A percentile compares a stretch with the other conserved stretches of the same genome.
phyloP scores from a whole-genome alignment of 176 grass and related monocot species.

The Triticum monococcum region DNA sequence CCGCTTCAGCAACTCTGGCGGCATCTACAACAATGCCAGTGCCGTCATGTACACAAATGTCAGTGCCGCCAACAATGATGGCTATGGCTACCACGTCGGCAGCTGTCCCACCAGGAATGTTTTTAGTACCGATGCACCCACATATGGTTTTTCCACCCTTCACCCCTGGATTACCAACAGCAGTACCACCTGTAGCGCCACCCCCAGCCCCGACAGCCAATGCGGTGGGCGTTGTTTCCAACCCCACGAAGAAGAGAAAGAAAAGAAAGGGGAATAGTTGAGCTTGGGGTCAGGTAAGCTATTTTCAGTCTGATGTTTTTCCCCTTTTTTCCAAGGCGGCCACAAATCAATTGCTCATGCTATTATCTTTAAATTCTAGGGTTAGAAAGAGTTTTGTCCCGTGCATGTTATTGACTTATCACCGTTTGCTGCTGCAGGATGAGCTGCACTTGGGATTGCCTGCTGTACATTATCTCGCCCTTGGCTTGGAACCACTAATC shows the following conservation, averaged over 20 bases:
- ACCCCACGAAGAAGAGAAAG: constrained; percentile 67
- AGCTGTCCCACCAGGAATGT: constrained; percentile 50
- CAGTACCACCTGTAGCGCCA: constrained; percentile 37
- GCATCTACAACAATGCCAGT: constrained; percentile 26
- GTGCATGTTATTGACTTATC: background rate
- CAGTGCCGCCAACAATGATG: constrained; percentile 38
- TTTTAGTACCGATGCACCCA: constrained; percentile 60
- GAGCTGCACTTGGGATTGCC: background rate
- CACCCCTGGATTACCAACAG: constrained; percentile 32
- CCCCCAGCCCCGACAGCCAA: constrained; percentile 25
- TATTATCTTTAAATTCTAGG: background rate
- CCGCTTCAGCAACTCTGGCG: background rate
- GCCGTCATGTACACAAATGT: constrained; percentile 31
- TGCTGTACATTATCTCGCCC: background rate
- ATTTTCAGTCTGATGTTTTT: background rate
- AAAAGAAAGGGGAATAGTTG: constrained; percentile 59
- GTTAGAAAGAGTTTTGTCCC: background rate
- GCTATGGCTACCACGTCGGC: constrained; percentile 45
- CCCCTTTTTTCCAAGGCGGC: background rate
- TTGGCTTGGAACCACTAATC: background rate
- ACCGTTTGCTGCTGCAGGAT: background rate
- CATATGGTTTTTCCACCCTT: constrained; percentile 73
- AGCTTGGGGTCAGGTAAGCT: constrained; percentile 28
- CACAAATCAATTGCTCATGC: background rate
- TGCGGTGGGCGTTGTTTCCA: background rate